Evolutionary conservation across 257 asterid genomes (phyloP), one percentile per base, ranked within the genome.

Genomic region (Cruciata laevipes): DNA sequence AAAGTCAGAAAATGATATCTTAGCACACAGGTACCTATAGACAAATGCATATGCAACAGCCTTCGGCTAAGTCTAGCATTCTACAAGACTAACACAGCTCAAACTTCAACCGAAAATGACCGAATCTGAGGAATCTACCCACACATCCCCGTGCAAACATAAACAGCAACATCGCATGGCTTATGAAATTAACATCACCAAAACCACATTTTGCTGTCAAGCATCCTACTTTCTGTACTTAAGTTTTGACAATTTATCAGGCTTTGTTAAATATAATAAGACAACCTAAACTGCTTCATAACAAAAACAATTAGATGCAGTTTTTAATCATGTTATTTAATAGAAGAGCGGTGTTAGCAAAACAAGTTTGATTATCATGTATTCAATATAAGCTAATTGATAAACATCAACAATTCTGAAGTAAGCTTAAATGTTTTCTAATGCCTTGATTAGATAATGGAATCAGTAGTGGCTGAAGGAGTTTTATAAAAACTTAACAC

Each of bases 11-110:
- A 20, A 16, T 32, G 33, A 53, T 5, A 52, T 14, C 16, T 37
- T 60, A 67, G 71, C 63, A 53, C 49, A 51, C 20, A 51, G 32
- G 25, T 31, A 49, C n/a, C 30, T 27, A 27, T 27, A 27, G 47
- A 66, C 44, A 49, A 1, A 47, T 18, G 38, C 13, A 52, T 52
- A 38, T 67, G 61, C 63, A 51, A 30, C 53, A 47, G 25, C 5
- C 61, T 51, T 52, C 21, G 11, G 57, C 32, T 57, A 38, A 17
- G 6, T 55, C 61, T 7, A 51, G n/a, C 18, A 30, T 51, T 49
- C 51, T 16, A 66, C 33, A 61, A 61, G 65, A 31, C 65, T 32
- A 61, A n/a, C 71, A 20, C 12, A 32, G 61, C 13, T n/a, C 16
- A 49, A n/a, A 3, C 47, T 51, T 52, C 62, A 67, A 66, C 1